Base-by-base conservation (phyloP, 139 green algal genomes). In the Raphidocelis subcapitata region DNA sequence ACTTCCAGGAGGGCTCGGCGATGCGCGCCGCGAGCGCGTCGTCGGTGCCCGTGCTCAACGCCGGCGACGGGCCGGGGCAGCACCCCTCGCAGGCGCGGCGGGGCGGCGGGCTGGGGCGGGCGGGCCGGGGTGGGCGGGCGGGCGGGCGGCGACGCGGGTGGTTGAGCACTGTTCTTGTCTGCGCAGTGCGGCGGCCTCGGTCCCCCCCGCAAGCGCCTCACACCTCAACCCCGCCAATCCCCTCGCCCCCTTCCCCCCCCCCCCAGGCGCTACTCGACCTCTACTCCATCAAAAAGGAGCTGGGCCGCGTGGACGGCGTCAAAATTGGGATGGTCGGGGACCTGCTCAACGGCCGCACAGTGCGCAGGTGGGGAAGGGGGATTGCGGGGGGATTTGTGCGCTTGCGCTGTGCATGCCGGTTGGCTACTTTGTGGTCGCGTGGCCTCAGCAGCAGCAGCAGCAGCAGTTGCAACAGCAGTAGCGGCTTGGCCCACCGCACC, bases 231-330 rank as follows among this genome's bases (percentile, higher is more conserved):
- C 12, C 41, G 8, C 41, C 12, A 49, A 49, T 20, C 41, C 41
- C 8, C 41, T 49, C 41, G 8, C 41, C 8, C 8, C 41, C n/a
- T 36, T 47, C 21, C 44, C n/a, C 47, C 15, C 41, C 61, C 47
- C 20, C 44, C 46, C 89, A 99, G 89, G 95, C 96, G 1, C 85
- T 99, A 63, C 85, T 99, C 35, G 96, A 99, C 77, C 83, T 96
- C 28, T 99, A 99, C 86, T 98, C 95, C 71, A 99, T 99, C 75
- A 79, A 92, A 60, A 90, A 89, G 18, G 96, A 99, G 85, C 78
- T 99, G 5, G 94, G 95, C 4, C 74, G 91, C 3, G 79, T 72
- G 41, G 41, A 49, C 41, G 12, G 12, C 12, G 41, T 49, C 8
- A 91, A 84, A 41, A 90, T 99, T 24, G 96, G 86, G 33, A 90